These are phyloP conservation scores for Moringa oleifera DNA, from an alignment of 345 rosid species.

Conservation along the genomic window DNA sequence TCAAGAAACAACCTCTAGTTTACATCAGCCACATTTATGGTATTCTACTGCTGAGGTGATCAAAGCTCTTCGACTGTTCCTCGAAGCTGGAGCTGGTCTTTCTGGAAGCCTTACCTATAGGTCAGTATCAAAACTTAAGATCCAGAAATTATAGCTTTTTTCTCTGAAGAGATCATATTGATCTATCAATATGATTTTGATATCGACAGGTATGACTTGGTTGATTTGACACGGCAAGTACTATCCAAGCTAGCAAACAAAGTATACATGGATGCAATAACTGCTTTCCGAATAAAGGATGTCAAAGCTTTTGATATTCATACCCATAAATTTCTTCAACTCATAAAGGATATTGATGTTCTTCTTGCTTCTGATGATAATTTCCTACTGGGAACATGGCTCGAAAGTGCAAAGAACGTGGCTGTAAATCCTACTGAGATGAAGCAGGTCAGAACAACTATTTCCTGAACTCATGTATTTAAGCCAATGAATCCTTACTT, in stretches of 20 bases:
- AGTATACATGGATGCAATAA: conserved; percentile 63
- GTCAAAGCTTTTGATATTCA: conserved; percentile 32
- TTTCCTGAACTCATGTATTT: background rate
- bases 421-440: conserved; percentile 52
- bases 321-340: conserved; percentile 51
- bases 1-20: conserved; percentile 32
- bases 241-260: conserved; percentile 83
- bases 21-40: conserved; percentile 87
- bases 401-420: conserved; percentile 70
- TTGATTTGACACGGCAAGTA: conserved; percentile 87
- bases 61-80: conserved; percentile 57
- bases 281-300: conserved; percentile 51
- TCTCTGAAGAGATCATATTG: too few relatives aligned
- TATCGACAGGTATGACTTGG: conserved; percentile 76
- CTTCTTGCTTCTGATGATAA: conserved; percentile 81
- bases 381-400: conserved; percentile 89
- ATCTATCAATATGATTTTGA: too few relatives aligned
- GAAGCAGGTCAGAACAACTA: conserved; percentile 50
- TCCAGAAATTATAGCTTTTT: too few relatives aligned
- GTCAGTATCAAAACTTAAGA: too few relatives aligned
- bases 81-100: conserved; percentile 65
- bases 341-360: conserved; percentile 65
- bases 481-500: too few relatives aligned
- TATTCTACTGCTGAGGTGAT: conserved; percentile 56
- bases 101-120: conserved; percentile 68